Evolutionary conservation across 768 basidiomycete genomes (phyloP).

Genomic region (Naematelia aurantialba): DNA sequence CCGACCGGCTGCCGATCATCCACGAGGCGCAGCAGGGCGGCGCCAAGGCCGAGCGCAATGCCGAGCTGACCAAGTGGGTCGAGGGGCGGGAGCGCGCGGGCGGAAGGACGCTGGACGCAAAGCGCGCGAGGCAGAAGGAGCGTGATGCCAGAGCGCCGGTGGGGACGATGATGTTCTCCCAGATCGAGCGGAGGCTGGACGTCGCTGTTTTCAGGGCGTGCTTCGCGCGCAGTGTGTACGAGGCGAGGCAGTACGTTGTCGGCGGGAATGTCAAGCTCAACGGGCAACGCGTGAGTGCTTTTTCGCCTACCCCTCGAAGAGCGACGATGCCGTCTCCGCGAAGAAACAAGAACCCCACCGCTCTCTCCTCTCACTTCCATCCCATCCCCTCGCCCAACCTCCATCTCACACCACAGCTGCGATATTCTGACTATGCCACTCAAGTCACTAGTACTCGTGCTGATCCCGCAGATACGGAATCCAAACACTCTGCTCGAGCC

Average conservation of each 20-base stretch:
- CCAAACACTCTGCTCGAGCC: slow-evolving; percentile 85
- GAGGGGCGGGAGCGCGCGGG: slow-evolving; percentile 54
- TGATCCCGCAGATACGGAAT: slow-evolving; percentile 62
- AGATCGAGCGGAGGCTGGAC: slow-evolving; percentile 92
- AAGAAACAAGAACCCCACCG: no score
- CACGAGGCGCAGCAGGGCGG: slow-evolving; percentile 17
- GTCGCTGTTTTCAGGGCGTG: slow-evolving; percentile 85
- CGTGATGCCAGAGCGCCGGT: slow-evolving; percentile 74
- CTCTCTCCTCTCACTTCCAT: not conserved
- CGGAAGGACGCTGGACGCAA: slow-evolving; percentile 53
- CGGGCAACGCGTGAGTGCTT: slow-evolving; percentile 69
- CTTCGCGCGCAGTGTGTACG: slow-evolving; percentile 81
- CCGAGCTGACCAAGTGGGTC: slow-evolving; percentile 31
- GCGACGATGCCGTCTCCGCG: no score
- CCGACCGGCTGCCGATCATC: slow-evolving; percentile 67
- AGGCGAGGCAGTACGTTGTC: slow-evolving; percentile 78
- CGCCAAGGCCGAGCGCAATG: slow-evolving; percentile 3
- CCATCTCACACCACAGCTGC: not conserved
- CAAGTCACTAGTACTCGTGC: not conserved
- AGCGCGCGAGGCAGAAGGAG: slow-evolving; percentile 57
- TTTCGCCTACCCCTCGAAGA: no score
- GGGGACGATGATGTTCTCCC: slow-evolving; percentile 88
- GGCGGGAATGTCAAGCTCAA: slow-evolving; percentile 85
- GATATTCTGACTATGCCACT: not conserved
- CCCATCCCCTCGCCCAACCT: not conserved